Conservation (phyloP, 371 early-diverging fungal species). For the Caulochytrium protostelioides region DNA sequence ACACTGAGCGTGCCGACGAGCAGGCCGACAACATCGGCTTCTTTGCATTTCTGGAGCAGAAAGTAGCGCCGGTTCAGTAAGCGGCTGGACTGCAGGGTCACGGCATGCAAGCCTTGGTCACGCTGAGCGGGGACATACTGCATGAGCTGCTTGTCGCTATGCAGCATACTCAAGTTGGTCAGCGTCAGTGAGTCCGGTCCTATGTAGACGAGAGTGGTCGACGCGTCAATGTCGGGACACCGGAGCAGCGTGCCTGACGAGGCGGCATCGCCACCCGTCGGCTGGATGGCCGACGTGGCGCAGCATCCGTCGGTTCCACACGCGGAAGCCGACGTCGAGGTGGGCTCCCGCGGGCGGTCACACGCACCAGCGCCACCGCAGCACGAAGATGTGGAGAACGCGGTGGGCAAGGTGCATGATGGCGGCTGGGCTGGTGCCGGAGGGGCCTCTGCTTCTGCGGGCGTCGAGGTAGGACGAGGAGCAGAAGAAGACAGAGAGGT, state of each 20-base stretch:
- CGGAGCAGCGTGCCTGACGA: too few relatives aligned
- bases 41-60: conserved; percentile 73
- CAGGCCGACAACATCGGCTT: conserved; percentile 77
- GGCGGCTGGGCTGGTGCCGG: too few relatives aligned
- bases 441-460: too few relatives aligned
- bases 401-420: too few relatives aligned
- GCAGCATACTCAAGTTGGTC: conserved; percentile 65
- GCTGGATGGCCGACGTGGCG: too few relatives aligned
- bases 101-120: conserved; percentile 27
- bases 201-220: conserved; percentile 42
- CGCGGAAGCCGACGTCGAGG: not conserved
- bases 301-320: not conserved
- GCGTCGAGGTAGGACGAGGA: too few relatives aligned
- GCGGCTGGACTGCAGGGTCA: conserved; percentile 38
- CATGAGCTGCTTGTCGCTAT: conserved; percentile 36
- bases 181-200: conserved; percentile 60
- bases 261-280: too few relatives aligned
- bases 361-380: not conserved
- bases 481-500: too few relatives aligned
- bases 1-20: conserved; percentile 89
- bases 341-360: not conserved
- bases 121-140: conserved; percentile 44
- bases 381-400: too few relatives aligned
- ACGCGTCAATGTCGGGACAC: not conserved
- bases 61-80: conserved; percentile 54